Conservation (phyloP, 176 grass and related monocot species). For the Oryza glumipatula region DNA sequence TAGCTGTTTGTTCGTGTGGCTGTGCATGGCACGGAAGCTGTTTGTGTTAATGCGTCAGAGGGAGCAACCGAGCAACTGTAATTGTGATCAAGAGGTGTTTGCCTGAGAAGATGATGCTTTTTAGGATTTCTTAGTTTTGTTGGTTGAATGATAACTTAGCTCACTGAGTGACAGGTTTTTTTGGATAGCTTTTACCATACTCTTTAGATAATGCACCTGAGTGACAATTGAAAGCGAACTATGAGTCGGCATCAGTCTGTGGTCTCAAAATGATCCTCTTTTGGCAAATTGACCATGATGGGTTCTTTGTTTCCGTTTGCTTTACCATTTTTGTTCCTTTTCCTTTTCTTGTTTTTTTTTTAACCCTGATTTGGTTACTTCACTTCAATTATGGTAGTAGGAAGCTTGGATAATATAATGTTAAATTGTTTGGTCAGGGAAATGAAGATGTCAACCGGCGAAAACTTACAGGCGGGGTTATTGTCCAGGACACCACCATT, state of each 20-base stretch:
- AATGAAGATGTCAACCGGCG: slow-evolving; percentile 49
- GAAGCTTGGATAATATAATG: neutral
- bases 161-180: neutral
- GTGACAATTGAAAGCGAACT: neutral
- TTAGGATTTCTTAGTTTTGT: neutral
- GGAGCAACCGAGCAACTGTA: neutral
- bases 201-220: neutral
- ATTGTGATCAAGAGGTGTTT: neutral
- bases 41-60: neutral
- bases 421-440: slow-evolving; percentile 37
- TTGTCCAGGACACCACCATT: slow-evolving; percentile 63
- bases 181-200: neutral
- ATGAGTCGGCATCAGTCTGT: neutral
- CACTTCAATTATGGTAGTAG: neutral
- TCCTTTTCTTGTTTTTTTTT: neutral
- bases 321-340: slow-evolving; percentile 9
- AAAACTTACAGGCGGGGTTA: slow-evolving; percentile 49
- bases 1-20: neutral
- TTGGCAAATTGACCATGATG: neutral
- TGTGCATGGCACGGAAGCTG: neutral
- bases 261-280: neutral
- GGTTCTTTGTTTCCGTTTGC: neutral
- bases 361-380: neutral
- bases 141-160: neutral
- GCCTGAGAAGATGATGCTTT: neutral